Evolutionary conservation across 2,329 filamentous ascomycete species (phyloP), one percentile per base, ranked within the genome.

Genomic region (Claviceps spartinae): DNA sequence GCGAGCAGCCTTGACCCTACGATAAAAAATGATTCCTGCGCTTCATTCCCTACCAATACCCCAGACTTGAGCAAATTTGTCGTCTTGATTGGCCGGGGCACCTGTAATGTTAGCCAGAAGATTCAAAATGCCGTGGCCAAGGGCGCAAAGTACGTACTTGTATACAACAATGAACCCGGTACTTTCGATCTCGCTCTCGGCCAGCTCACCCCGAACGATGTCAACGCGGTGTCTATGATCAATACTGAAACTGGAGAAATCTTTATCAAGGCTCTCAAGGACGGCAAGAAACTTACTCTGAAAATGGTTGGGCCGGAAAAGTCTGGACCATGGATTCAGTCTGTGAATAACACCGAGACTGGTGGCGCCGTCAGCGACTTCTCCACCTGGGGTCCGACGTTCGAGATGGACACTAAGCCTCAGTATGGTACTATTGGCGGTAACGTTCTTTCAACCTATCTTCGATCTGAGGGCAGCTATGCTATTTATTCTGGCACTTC

Each of bases 331-430:
- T 30, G 26, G 26, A 30, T 65, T 1, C 42, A 58, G 1, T 70
- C 70, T 0, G 72, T 42, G 36, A 47, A 51, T 22, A 56, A 55
- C 41, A 54, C 51, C 1, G 49, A 57, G 0, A 74, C 72, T 0
- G 76, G 73, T 1, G 80, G 79, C 6, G 75, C 71, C 47, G 60
- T 76, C 38, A 79, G 73, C 58, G 64, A 63, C 5, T 81, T 68
- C 61, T 78, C 75, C 43, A 75, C 72, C 6, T 83, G 79, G 79
- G 79, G 79, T 8, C 79, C 79, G 2, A 79, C 74, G 3, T 82
- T 72, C 62, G 78, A 83, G 59, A 67, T 78, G 56, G 71, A 75
- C 46, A 63, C 76, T 47, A 79, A 79, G 62, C 78, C 78, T 0
- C 72, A 80, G 57, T 63, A 80, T 43, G 73, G 72, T n/a, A 68